phyloP scores from a whole-genome alignment of 148 eudicot genomes.

The Selenicereus undatus region DNA sequence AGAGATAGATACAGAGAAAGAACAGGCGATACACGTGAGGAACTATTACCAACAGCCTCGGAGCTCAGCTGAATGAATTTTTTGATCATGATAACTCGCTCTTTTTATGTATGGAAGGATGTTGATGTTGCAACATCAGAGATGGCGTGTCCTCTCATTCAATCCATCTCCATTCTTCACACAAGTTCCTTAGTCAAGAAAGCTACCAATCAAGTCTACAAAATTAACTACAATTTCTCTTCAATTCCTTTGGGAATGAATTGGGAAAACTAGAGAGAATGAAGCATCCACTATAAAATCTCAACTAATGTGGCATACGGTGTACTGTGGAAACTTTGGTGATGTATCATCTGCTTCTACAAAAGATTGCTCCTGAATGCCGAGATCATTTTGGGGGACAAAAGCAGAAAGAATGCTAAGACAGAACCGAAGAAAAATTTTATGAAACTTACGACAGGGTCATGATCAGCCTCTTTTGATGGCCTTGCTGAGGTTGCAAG shows the following conservation, averaged over 20 bases:
- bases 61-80: too few relatives aligned
- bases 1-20: too few relatives aligned
- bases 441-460: slow-evolving; percentile 41
- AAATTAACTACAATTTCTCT: neutral
- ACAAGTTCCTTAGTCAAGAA: neutral
- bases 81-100: too few relatives aligned
- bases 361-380: slow-evolving; percentile 34
- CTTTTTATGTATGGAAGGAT: too few relatives aligned
- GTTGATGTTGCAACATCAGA: too few relatives aligned
- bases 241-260: neutral
- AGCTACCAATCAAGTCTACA: neutral
- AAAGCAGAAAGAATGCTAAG: slow-evolving; percentile 69
- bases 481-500: slow-evolving; percentile 37
- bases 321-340: slow-evolving; percentile 3
- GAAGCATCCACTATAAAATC: neutral
- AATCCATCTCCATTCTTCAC: too few relatives aligned
- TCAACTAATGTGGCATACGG: neutral
- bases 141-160: too few relatives aligned
- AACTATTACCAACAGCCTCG: too few relatives aligned
- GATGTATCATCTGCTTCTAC: slow-evolving; percentile 13
- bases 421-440: slow-evolving; percentile 81
- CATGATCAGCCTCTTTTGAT: slow-evolving; percentile 38
- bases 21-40: too few relatives aligned
- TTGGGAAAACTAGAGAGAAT: neutral
- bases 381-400: slow-evolving; percentile 57